phyloP scores from a whole-genome alignment of 306 rosid genomes.

The Trifolium repens region DNA sequence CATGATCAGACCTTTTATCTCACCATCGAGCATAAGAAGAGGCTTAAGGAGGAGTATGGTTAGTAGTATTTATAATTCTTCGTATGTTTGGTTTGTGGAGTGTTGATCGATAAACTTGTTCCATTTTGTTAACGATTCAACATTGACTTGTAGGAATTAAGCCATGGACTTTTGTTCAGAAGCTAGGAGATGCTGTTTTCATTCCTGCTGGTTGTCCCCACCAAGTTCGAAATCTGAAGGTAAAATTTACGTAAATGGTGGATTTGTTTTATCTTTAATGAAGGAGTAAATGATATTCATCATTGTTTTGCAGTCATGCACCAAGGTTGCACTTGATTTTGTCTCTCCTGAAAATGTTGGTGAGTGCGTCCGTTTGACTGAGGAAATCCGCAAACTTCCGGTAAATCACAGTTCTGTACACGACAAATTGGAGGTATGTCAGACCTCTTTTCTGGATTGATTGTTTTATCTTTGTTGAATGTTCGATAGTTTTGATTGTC shows the following conservation, averaged over 20 bases:
- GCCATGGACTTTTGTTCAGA: neutral
- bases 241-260: neutral
- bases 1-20: neutral
- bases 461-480: neutral
- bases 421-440: conserved; percentile 73
- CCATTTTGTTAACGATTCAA: neutral
- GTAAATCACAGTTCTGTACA: neutral
- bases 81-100: neutral
- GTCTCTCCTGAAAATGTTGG: neutral
- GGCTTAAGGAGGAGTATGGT: neutral
- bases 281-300: neutral
- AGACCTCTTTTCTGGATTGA: neutral
- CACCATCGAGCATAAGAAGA: neutral
- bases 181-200: neutral
- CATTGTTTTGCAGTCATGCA: neutral
- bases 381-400: conserved; percentile 1
- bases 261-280: neutral
- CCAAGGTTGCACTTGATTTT: neutral
- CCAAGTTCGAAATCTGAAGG: neutral
- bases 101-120: neutral
- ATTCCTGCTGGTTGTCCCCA: neutral
- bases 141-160: neutral
- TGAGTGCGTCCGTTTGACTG: neutral
- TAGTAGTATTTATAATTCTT: neutral
- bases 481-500: too few relatives aligned